phyloP scores from a whole-genome alignment of 192 early-diverging fungal genomes.

The Coemansia sp. region DNA sequence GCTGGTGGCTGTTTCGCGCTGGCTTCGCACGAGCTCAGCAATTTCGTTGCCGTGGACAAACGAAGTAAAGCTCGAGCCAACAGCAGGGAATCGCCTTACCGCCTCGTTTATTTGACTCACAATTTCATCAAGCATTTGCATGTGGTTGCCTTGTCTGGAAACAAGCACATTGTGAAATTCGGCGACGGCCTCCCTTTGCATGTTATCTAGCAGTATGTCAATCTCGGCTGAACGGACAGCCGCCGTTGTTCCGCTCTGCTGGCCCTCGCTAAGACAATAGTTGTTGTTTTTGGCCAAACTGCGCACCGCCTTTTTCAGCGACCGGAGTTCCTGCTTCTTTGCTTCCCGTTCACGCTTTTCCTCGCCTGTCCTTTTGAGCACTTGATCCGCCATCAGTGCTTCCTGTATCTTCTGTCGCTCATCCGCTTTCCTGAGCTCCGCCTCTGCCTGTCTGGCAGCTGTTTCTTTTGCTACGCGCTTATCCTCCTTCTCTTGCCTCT shows the following conservation, averaged over 20 bases:
- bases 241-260: neutral
- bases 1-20: neutral
- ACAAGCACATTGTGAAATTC: slow-evolving; percentile 35
- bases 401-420: slow-evolving; percentile 7
- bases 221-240: slow-evolving; percentile 46
- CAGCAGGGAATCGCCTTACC: slow-evolving; percentile 13
- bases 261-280: slow-evolving; percentile 31
- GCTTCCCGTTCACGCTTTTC: slow-evolving; percentile 36
- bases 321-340: slow-evolving; percentile 43
- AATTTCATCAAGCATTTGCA: neutral
- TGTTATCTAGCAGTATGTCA: slow-evolving; percentile 58
- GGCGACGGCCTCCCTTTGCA: slow-evolving; percentile 46
- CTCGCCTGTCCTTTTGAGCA: slow-evolving; percentile 38
- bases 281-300: slow-evolving; percentile 53
- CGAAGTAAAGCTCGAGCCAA: slow-evolving; percentile 18
- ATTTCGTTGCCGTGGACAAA: slow-evolving; percentile 23
- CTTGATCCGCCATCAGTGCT: slow-evolving; percentile 14
- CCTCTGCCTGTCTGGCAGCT: slow-evolving; percentile 31
- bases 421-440: slow-evolving; percentile 30
- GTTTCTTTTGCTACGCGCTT: slow-evolving; percentile 32
- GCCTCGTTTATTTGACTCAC: neutral
- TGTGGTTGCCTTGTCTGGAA: neutral
- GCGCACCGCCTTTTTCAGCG: slow-evolving; percentile 43
- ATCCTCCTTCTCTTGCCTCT: slow-evolving; percentile 55
- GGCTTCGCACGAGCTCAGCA: slow-evolving; percentile 13